Conservation (phyloP, 1,284 basidiomycete species). For the Exsudoporus floridanus region DNA sequence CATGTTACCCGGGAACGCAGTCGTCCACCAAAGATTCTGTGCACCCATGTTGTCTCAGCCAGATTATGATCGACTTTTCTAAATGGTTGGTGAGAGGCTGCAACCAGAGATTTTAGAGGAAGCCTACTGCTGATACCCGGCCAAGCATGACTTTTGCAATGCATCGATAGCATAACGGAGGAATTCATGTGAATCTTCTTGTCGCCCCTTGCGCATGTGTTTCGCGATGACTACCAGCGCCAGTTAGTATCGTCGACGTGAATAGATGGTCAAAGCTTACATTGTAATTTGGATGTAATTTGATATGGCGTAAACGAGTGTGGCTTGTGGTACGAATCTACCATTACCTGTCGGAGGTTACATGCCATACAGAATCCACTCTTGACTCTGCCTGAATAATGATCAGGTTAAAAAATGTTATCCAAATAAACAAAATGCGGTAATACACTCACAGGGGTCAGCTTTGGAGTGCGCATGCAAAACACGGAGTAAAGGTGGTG, state of each 20-base stretch:
- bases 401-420: conserved; percentile 9
- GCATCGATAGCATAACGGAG: conserved; percentile 93
- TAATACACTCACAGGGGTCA: conserved; percentile 45
- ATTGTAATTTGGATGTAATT: conserved; percentile 66
- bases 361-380: conserved; percentile 79
- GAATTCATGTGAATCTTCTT: conserved; percentile 99
- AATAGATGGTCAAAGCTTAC: conserved; percentile 44
- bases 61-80: conserved; percentile 80
- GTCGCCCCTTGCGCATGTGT: conserved; percentile 85
- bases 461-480: conserved; percentile 57
- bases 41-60: conserved; percentile 91
- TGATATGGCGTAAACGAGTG: conserved; percentile 57
- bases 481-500: conserved; percentile 81
- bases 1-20: conserved; percentile 95
- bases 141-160: conserved; percentile 82
- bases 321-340: conserved; percentile 47
- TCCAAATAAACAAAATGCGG: background rate
- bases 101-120: conserved; percentile 4
- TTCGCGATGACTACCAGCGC: conserved; percentile 77
- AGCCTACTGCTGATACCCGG: conserved; percentile 68
- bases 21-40: conserved; percentile 91
- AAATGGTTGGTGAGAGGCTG: conserved; percentile 9
- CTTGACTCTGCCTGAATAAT: conserved; percentile 51
- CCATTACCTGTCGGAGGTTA: conserved; percentile 55
- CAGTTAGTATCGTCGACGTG: conserved; percentile 12